These are phyloP conservation scores for Echria macrotheca DNA, from an alignment of 495 filamentous ascomycete species.

Conservation along the genomic window DNA sequence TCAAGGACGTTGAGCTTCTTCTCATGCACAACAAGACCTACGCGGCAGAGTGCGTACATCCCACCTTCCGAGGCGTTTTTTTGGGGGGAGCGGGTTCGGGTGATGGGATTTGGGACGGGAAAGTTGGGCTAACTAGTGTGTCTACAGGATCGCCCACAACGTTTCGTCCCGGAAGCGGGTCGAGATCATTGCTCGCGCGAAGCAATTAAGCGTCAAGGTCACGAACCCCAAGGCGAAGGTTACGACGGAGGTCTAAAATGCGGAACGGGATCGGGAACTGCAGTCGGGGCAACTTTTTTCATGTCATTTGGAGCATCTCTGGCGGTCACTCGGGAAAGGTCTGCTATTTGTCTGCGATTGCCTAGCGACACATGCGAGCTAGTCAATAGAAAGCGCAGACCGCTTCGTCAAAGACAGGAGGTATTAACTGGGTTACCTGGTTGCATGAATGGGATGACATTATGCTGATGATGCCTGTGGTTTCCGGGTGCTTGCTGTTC, in stretches of 20 bases:
- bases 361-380: conserved; percentile 24
- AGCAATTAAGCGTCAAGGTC: conserved; percentile 97
- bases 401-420: conserved; percentile 23
- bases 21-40: conserved; percentile 99
- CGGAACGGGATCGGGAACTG: conserved; percentile 9
- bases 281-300: conserved; percentile 26
- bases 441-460: background rate
- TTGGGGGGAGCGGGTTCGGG: background rate
- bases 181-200: conserved; percentile 91
- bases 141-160: conserved; percentile 80
- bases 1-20: conserved; percentile 90
- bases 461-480: no score
- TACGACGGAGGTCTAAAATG: conserved; percentile 83
- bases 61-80: background rate
- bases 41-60: conserved; percentile 82
- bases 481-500: background rate
- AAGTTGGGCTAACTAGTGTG: conserved; percentile 2
- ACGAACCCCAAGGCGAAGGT: conserved; percentile 98
- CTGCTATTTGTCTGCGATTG: conserved; percentile 29
- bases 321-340: conserved; percentile 29
- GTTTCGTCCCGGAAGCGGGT: conserved; percentile 98
- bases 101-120: background rate
- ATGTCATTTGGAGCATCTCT: conserved; percentile 30
- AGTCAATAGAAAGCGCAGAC: conserved; percentile 24
- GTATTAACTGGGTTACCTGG: background rate